Evolutionary conservation across 164 flowering plant species (phyloP).

Genomic region (Annona squamosa): DNA sequence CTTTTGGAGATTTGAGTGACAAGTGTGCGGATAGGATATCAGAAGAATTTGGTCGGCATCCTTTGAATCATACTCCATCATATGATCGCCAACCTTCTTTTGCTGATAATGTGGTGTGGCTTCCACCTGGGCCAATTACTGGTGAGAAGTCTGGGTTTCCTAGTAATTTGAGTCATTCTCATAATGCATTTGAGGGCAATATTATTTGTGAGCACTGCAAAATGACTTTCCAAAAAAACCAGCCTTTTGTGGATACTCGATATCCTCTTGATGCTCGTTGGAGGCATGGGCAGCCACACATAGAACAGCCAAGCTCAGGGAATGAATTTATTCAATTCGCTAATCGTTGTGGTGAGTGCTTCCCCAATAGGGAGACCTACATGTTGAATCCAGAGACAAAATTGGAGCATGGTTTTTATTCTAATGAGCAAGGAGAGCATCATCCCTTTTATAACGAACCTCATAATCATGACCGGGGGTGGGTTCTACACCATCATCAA

Average conservation of each 20-base stretch:
- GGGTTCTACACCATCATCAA: conserved; percentile 52
- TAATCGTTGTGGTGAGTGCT: conserved; percentile 45
- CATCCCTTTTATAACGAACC: conserved; percentile 35
- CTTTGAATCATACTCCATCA: conserved; percentile 28
- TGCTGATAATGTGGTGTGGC: conserved; percentile 56
- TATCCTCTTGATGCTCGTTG: conserved; percentile 26
- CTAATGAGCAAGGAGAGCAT: conserved; percentile 43
- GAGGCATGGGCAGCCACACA: conserved; percentile 35
- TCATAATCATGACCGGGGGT: conserved; percentile 59
- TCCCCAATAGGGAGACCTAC: conserved; percentile 37
- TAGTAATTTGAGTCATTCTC: conserved; percentile 48
- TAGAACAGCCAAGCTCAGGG: conserved; percentile 48
- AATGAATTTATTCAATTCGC: conserved; percentile 40
- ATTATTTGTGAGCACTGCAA: conserved; percentile 55
- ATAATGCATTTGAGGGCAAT: conserved; percentile 43
- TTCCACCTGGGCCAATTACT: conserved; percentile 42
- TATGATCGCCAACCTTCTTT: conserved; percentile 41
- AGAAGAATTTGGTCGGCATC: conserved; percentile 50
- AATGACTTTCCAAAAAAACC: conserved; percentile 50
- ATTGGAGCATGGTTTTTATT: conserved; percentile 37
- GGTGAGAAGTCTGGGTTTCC: conserved; percentile 61
- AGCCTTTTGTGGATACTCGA: conserved; percentile 17
- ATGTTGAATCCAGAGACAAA: conserved; percentile 42
- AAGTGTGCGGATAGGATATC: conserved; percentile 40
- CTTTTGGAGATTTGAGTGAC: conserved; percentile 48